These are phyloP conservation scores for Wallemia ichthyophaga DNA, from an alignment of 1,284 basidiomycete genomes.

Conservation along the genomic window DNA sequence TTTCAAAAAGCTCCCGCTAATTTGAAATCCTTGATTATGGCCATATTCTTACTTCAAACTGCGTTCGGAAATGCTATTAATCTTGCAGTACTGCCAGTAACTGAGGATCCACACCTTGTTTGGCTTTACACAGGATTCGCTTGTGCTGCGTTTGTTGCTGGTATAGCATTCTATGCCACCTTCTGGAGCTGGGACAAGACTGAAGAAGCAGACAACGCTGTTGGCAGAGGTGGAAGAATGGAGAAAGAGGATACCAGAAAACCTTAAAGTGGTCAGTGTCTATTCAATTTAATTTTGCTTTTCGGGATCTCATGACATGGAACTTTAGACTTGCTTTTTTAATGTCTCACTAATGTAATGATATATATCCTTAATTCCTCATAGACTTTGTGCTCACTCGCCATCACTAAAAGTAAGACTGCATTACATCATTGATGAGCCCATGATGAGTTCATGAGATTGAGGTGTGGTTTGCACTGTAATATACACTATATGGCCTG, in stretches of 20 bases:
- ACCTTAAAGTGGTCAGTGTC: no score
- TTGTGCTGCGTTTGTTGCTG: slow-evolving; percentile 21
- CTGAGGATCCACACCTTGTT: slow-evolving; percentile 20
- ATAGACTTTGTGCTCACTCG: no score
- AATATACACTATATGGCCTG: no score
- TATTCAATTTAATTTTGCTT: no score
- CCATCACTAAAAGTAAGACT: no score
- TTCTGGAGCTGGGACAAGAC: slow-evolving; percentile 28
- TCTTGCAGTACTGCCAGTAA: slow-evolving; percentile 26
- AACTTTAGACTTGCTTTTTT: no score
- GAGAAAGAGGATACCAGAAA: not conserved
- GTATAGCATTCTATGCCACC: slow-evolving; percentile 29
- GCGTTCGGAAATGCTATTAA: slow-evolving; percentile 23
- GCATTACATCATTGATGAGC: no score
- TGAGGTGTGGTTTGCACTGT: no score
- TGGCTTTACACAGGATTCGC: slow-evolving; percentile 25
- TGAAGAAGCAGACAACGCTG: slow-evolving; percentile 20
- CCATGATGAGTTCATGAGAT: no score
- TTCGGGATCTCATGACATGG: no score
- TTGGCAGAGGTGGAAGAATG: not conserved
- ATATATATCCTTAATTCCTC: no score
- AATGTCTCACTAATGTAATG: no score
- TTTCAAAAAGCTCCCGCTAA: slow-evolving; percentile 56
- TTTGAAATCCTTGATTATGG: slow-evolving; percentile 49
- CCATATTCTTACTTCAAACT: slow-evolving; percentile 34